Conservation (phyloP, 805 yeast genomes). For the Cyberlindnera petersonii region DNA sequence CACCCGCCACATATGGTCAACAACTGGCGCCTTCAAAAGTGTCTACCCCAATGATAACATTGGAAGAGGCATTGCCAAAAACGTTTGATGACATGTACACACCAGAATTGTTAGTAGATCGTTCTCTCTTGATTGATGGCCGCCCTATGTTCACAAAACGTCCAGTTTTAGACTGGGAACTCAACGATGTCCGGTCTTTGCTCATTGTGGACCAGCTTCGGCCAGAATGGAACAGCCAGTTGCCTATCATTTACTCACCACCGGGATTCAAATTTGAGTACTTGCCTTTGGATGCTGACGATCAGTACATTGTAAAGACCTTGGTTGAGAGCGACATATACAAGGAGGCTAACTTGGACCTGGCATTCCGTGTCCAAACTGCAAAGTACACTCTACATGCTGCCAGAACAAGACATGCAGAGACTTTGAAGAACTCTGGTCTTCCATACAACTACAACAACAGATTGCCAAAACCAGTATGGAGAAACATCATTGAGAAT, state of each 20-base stretch:
- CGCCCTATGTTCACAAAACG: slow-evolving; percentile 62
- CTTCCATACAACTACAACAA: slow-evolving; percentile 17
- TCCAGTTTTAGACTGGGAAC: slow-evolving; percentile 63
- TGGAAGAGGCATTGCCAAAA: slow-evolving; percentile 51
- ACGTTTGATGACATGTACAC: slow-evolving; percentile 54
- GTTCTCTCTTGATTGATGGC: slow-evolving; percentile 46
- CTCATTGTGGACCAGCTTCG: slow-evolving; percentile 43
- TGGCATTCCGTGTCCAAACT: slow-evolving; percentile 49
- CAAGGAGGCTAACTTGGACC: slow-evolving; percentile 55
- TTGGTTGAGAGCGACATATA: slow-evolving; percentile 62
- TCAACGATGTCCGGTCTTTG: slow-evolving; percentile 64
- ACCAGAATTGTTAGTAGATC: slow-evolving; percentile 47
- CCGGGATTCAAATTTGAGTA: slow-evolving; percentile 42
- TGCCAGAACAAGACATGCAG: slow-evolving; percentile 49
- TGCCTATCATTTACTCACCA: slow-evolving; percentile 41
- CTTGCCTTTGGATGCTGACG: slow-evolving; percentile 54
- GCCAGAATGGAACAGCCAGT: slow-evolving; percentile 52
- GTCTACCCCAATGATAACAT: slow-evolving; percentile 24
- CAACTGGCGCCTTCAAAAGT: slow-evolving; percentile 8
- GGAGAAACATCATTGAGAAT: slow-evolving; percentile 74
- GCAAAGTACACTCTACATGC: slow-evolving; percentile 59
- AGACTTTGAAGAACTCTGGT: slow-evolving; percentile 27
- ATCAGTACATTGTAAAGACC: slow-evolving; percentile 43
- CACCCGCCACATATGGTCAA: slow-evolving; percentile 5
- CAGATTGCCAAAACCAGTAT: slow-evolving; percentile 50